Evolutionary conservation across 2,329 filamentous ascomycete species (phyloP).

Genomic region (Cladosporium colombiae): DNA sequence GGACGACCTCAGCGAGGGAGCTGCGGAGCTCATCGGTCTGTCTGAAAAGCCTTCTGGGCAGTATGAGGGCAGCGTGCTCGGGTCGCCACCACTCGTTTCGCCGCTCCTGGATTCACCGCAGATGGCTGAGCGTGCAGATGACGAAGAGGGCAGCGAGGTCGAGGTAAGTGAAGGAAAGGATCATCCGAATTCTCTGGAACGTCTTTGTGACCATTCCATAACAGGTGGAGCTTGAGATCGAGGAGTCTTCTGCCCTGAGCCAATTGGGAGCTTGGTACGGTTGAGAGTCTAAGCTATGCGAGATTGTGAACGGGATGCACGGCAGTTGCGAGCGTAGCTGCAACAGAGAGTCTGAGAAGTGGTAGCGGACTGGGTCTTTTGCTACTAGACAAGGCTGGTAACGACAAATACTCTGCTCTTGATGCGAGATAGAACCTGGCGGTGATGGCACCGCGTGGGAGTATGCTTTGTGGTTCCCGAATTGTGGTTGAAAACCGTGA

Average conservation of each 20-base stretch:
- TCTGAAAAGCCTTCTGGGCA: not conserved
- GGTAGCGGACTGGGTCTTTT: not conserved
- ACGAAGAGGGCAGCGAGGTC: not conserved
- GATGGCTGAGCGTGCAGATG: not conserved
- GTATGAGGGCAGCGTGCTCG: not conserved
- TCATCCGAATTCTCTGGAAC: not conserved
- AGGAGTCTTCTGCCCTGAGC: not conserved
- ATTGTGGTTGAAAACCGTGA: not conserved
- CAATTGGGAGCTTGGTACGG: slow-evolving; percentile 3
- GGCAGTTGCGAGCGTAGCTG: not conserved
- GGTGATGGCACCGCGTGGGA: not conserved
- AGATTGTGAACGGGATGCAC: not conserved
- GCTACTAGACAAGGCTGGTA: not conserved
- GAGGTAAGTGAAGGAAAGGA: not conserved
- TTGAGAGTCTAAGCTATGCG: not conserved
- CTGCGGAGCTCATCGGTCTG: not conserved
- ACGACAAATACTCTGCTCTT: not conserved
- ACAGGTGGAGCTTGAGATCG: not conserved
- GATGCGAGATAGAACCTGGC: not conserved
- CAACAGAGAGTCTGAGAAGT: not conserved
- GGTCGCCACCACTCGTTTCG: not conserved
- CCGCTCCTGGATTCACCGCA: not conserved
- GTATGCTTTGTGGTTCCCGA: too few relatives aligned
- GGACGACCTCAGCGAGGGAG: not conserved
- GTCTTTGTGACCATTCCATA: not conserved